Conservation (phyloP, 345 rosid genomes). For the Boechera stricta region DNA sequence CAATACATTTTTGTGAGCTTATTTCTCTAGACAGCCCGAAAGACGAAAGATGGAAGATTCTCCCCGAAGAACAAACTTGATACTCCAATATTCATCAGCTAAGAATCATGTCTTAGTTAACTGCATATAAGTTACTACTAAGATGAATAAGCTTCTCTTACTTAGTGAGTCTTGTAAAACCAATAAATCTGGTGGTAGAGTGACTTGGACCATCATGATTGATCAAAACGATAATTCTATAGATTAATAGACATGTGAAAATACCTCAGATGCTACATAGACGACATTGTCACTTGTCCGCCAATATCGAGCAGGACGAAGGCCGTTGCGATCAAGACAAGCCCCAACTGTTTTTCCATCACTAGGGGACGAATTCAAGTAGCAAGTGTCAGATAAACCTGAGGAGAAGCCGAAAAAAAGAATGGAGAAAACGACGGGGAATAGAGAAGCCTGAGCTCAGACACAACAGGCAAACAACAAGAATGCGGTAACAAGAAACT, state of each 20-base stretch:
- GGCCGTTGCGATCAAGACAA: conserved; percentile 96
- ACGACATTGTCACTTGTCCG: conserved; percentile 89
- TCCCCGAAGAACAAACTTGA: too few relatives aligned
- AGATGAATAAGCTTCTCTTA: conserved; percentile 13
- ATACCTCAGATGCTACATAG: conserved; percentile 98
- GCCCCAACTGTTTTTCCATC: conserved; percentile 99
- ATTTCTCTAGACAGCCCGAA: too few relatives aligned
- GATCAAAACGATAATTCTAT: conserved; percentile 18
- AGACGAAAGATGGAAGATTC: too few relatives aligned
- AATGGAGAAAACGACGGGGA: conserved; percentile 36
- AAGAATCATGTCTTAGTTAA: too few relatives aligned
- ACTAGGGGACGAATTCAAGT: conserved; percentile 59
- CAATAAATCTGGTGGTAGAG: conserved; percentile 11
- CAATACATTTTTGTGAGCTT: too few relatives aligned
- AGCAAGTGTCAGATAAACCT: conserved; percentile 49
- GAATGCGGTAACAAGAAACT: conserved; percentile 14
- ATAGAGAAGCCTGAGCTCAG: conserved; percentile 36
- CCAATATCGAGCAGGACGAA: conserved; percentile 99
- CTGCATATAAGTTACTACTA: neutral
- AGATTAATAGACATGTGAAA: conserved; percentile 32
- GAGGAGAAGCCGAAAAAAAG: conserved; percentile 29
- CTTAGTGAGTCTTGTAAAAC: conserved; percentile 12
- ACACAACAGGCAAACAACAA: conserved; percentile 33
- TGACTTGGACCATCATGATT: neutral
- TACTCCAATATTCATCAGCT: too few relatives aligned